Base-by-base conservation (phyloP, 345 rosid genomes). In the Euclidium syriacum region DNA sequence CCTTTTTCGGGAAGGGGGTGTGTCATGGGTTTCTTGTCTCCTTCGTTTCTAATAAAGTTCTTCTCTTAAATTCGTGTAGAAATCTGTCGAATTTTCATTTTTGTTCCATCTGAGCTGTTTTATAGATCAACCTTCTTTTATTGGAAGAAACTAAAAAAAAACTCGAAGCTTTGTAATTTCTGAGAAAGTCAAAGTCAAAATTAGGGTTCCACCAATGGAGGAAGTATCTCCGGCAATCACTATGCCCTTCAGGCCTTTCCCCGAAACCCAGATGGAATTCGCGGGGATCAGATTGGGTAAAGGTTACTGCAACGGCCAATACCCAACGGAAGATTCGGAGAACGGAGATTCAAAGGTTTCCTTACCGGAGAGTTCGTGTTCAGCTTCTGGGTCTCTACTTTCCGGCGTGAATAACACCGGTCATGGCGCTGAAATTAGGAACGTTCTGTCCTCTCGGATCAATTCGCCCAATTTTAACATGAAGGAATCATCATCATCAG, bases 401-500 rank as follows among this genome's bases (percentile, higher is more conserved):
- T n/a, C n/a, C n/a, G n/a, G n/a, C n/a, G n/a, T n/a, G n/a, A n/a
- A n/a, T n/a, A n/a, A n/a, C n/a, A n/a, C n/a, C n/a, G n/a, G n/a
- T n/a, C 49, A 24, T 40, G 27, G 15, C 3, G 32, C 58, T 59
- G 67, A 60, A 39, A 32, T 70, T 23, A 63, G 64, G 46, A 63
- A 48, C 48, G 53, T 47, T 47, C 18, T 49, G 52, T 40, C 56
- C 25, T 48, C 58, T 71, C 75, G 75, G 32, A 56, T 63, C 65
- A 71, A 63, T 40, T 49, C 70, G 0, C 69, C 75, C 0, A 70
- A 63, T 44, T 55, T 55, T 1, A 70, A 70, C 64, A 78, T 36
- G 88, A 86, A 72, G 79, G 84, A 74, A 72, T 81, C 56, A 71
- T 68, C 59, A 58, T 9, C 17, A 48, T 72, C 50, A 68, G 43